A percentile compares a stretch with the other conserved stretches of the same genome.
These are phyloP conservation scores for Talaromyces sp. DNA, from an alignment of 2,329 filamentous ascomycete species.

Conservation along the genomic window DNA sequence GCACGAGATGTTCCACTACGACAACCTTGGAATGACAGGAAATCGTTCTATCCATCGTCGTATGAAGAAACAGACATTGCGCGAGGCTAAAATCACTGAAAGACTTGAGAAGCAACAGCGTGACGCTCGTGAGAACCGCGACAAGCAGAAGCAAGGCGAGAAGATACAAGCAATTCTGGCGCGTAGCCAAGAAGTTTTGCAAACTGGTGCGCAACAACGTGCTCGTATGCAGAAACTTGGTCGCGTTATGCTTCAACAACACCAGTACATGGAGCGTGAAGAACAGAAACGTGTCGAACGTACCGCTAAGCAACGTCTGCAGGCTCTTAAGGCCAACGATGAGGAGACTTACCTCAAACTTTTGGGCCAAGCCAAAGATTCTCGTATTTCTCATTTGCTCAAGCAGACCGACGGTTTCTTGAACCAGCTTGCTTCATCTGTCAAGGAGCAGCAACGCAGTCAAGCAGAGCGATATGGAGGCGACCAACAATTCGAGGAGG, in stretches of 20 bases:
- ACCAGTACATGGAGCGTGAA: conserved; percentile 97
- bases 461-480: conserved; percentile 75
- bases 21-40: conserved; percentile 95
- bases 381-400: conserved; percentile 94
- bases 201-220: conserved; percentile 63
- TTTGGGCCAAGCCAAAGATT: conserved; percentile 97
- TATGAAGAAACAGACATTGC: conserved; percentile 94
- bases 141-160: conserved; percentile 95
- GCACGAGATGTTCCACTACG: conserved; percentile 88
- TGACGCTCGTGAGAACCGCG: conserved; percentile 88
- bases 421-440: conserved; percentile 88
- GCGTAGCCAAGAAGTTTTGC: conserved; percentile 74
- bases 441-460: conserved; percentile 87
- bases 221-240: conserved; percentile 81
- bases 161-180: conserved; percentile 83
- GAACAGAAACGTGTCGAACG: conserved; percentile 98
- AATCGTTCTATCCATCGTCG: conserved; percentile 87
- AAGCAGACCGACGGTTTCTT: conserved; percentile 97
- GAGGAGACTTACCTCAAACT: conserved; percentile 98
- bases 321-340: conserved; percentile 97
- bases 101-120: conserved; percentile 99
- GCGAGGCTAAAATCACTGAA: conserved; percentile 95
- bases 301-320: conserved; percentile 98
- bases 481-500: conserved; percentile 53
- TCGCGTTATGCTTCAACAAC: conserved; percentile 81